Base-by-base conservation (phyloP, 2,329 filamentous ascomycete genomes). In the Neofusicoccum sp. region DNA sequence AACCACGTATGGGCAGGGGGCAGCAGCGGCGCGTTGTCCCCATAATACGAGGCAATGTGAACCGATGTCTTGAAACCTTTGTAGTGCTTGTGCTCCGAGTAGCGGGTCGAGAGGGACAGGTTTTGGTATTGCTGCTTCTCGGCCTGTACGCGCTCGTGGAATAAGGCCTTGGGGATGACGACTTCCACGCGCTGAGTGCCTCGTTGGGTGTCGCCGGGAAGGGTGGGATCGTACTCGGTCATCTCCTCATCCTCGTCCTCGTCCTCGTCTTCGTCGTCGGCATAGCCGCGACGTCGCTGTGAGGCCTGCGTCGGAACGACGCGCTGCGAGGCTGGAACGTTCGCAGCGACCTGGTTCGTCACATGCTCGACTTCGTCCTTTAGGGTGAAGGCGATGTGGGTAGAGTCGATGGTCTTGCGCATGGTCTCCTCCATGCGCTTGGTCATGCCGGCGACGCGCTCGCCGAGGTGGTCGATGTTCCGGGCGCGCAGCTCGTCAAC, bases 1-100 rank as follows among this genome's bases (percentile, higher is more conserved):
- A 91, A 90, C 88, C 88, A 91, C 9, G 85, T 84, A 11, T 81
- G 83, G 8, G 83, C 74, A 56, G 85, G 80, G 0, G 87, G 84
- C 14, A 88, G 71, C 0, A 81, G 80, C 3, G 83, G 81, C 1
- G 81, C 81, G 3, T 82, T 77, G 58, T 84, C 79, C n/a, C 80
- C 80, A 1, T 79, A 80, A 66, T 86, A 77, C 54, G 81, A 81
- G 33, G 86, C 82, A 67, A 89, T 85, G 71, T 89, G 87, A 3
- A 89, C 79, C n/a, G 84, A 75, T 7, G 79, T 77, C 70, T 86
- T 85, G 79, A 89, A 90, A 28, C 80, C 79, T 52, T 81, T 77
- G 73, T 90, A 90, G 58, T 81, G 77, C 67, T 88, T 85, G 69
- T 89, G 80, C 7, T 79, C 76, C 4, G 84, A 80, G 71, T 90